Base-by-base conservation (phyloP, 768 basidiomycete genomes). In the Pisolithus tinctorius region DNA sequence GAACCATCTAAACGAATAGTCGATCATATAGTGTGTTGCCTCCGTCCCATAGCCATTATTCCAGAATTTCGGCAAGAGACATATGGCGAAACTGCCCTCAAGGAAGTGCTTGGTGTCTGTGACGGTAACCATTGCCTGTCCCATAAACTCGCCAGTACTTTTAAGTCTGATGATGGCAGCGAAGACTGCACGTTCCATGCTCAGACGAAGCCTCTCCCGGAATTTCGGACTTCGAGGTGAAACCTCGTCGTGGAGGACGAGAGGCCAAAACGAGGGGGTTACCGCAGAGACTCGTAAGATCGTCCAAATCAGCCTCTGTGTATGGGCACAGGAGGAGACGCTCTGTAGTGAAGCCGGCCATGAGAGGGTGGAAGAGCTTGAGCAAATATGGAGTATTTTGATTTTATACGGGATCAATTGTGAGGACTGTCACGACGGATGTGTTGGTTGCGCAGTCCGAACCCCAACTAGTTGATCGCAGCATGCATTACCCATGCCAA, bases 41-140 rank as follows among this genome's bases (percentile, higher is more conserved):
- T 77, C 74, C 30, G 62, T 69, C 3, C 75, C 75, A 48, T 70
- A 76, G 1, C 75, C 75, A 16, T 64, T 62, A 11, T 63, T 58
- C 71, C 75, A 74, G 47, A 68, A 69, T 48, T 60, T 36, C 2
- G 60, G 59, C 9, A 42, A 45, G 14, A 73, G 55, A 39, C 63
- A 66, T 45, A 73, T 64, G 2, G 66, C 63, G 30, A 69, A 63
- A 27, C 55, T 53, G 46, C 68, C 69, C 49, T 70, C 62, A 53
- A 66, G 59, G 13, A 14, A 34, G 34, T 70, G 58, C 55, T 56
- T 56, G 6, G 62, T 60, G 23, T 64, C 55, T 20, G 45, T 54
- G 6, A 64, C 58, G 45, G 54, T 58, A 23, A 72, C 30, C 39
- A 59, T 58, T 37, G 67, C 57, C 13, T 66, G 59, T 20, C 72